Evolutionary conservation across 495 filamentous ascomycete species (phyloP), one percentile per base, ranked within the genome.

Genomic region (Penicillium steckii): DNA sequence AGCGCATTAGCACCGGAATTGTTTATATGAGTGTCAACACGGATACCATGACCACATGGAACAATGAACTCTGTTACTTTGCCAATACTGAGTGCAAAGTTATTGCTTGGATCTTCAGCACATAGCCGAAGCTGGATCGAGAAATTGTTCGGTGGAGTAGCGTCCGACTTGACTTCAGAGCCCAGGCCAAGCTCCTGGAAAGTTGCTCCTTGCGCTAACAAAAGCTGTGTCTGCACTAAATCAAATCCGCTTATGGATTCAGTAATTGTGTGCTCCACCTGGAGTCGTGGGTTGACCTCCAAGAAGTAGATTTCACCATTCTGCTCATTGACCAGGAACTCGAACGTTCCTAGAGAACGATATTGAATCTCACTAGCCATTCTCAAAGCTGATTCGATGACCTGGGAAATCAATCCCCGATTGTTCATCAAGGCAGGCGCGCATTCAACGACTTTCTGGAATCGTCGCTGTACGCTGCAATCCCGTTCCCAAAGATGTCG

Each of bases 271-370:
- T 81, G 79, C 52, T 80, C 78, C 25, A 81, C 78, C 58, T 79
- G 83, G 17, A 85, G 61, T 24, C 83, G 70, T 0, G 83, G 81
- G 58, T 86, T 86, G 70, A 86, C 79, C 60, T 87, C 84, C 4
- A 87, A 64, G 55, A 87, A 87, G 60, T 80, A 87, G 63, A 83
- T 83, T 38, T 82, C 73, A 0, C 60, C 59, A 0, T 64, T 74
- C n/a, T 72, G 57, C 48, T 81, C 78, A 62, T 81, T 77, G 10
- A 85, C 79, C 12, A 87, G 70, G 44, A 80, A 87, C 56, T 86
- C 84, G 40, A 85, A 73, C 0, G 83, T 86, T 0, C 83, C 83
- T 1, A 80, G 75, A 3, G 75, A 80, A 13, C 56, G 65, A 53
- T 85, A 85, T n/a, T 67, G 70, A 58, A 78, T 60, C 47, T 62